Conservation (phyloP, 2,329 filamentous ascomycete genomes). For the Pseudogymnoascus verrucosus region DNA sequence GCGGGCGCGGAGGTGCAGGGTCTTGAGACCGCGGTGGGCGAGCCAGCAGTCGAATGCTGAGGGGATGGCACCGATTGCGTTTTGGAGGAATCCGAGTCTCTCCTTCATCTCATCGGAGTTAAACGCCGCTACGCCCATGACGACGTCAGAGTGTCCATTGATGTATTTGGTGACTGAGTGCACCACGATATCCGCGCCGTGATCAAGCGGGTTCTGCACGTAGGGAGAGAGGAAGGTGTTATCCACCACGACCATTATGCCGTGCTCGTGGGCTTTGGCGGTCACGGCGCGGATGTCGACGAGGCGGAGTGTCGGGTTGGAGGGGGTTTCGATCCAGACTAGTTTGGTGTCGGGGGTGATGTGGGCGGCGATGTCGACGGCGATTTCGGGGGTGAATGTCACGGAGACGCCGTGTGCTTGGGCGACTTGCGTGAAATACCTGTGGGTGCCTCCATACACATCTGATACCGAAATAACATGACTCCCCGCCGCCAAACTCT, state of each 20-base stretch:
- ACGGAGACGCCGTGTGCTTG: conserved; percentile 89
- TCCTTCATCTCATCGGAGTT: conserved; percentile 74
- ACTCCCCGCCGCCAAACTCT: conserved; percentile 81
- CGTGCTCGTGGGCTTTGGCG: conserved; percentile 73
- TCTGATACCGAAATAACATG: conserved; percentile 96
- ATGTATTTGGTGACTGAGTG: conserved; percentile 99
- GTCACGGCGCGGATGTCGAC: conserved; percentile 89
- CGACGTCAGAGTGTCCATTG: conserved; percentile 92
- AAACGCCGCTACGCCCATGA: conserved; percentile 96
- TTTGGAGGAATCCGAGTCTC: conserved; percentile 84
- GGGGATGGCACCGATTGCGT: conserved; percentile 92
- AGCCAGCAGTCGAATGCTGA: conserved; percentile 97
- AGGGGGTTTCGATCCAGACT: conserved; percentile 94
- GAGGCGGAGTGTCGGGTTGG: conserved; percentile 86
- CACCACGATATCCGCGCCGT: conserved; percentile 92
- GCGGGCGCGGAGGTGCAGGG: conserved; percentile 82
- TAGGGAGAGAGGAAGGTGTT: conserved; percentile 98
- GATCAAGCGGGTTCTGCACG: conserved; percentile 89
- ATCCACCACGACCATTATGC: conserved; percentile 94
- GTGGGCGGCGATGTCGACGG: conserved; percentile 75
- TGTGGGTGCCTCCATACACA: conserved; percentile 94
- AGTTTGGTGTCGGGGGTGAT: conserved; percentile 86
- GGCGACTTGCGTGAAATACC: conserved; percentile 98
- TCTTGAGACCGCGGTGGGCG: conserved; percentile 93
- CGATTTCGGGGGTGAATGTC: conserved; percentile 88